A percentile compares a stretch with the other conserved stretches of the same genome.
Evolutionary conservation across 2,329 filamentous ascomycete genomes (phyloP).

Genomic region (Sclerotinia glacialis): DNA sequence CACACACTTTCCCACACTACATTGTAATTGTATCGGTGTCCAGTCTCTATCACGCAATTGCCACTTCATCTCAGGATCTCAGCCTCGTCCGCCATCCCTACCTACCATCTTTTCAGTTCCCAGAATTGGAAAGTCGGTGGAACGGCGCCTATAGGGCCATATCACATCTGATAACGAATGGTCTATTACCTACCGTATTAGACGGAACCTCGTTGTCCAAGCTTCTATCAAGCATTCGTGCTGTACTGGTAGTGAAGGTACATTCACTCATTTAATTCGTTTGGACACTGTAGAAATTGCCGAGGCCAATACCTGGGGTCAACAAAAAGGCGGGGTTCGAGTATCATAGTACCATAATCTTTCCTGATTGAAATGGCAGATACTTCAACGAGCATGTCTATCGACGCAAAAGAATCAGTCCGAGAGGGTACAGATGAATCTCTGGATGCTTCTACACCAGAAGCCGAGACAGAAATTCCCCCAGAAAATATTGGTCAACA

Average conservation of each 20-base stretch:
- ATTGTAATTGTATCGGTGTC: slow-evolving; percentile 11
- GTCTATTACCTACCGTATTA: slow-evolving; percentile 16
- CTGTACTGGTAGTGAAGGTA: slow-evolving; percentile 9
- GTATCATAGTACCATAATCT: slow-evolving; percentile 2
- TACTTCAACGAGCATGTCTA: slow-evolving; percentile 55
- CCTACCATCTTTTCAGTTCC: slow-evolving; percentile 18
- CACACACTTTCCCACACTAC: background rate
- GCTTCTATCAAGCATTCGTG: slow-evolving; percentile 20
- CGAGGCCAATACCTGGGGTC: slow-evolving; percentile 20
- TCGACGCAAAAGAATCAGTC: slow-evolving; percentile 57
- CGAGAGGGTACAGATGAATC: slow-evolving; percentile 63
- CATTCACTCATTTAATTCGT: slow-evolving; percentile 14
- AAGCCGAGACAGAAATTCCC: slow-evolving; percentile 47
- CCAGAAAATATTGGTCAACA: slow-evolving; percentile 57
- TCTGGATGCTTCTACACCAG: slow-evolving; percentile 52
- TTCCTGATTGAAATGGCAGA: slow-evolving; percentile 21
- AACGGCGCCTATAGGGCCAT: slow-evolving; percentile 21
- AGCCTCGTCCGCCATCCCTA: slow-evolving; percentile 23
- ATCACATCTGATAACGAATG: slow-evolving; percentile 20
- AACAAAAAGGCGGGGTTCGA: slow-evolving; percentile 12
- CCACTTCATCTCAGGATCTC: slow-evolving; percentile 14
- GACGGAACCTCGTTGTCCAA: slow-evolving; percentile 20
- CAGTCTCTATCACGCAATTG: slow-evolving; percentile 10
- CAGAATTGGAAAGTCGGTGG: slow-evolving; percentile 9
- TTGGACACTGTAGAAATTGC: slow-evolving; percentile 17